phyloP scores from a whole-genome alignment of 2,329 filamentous ascomycete genomes.

The Cercospora beticola region DNA sequence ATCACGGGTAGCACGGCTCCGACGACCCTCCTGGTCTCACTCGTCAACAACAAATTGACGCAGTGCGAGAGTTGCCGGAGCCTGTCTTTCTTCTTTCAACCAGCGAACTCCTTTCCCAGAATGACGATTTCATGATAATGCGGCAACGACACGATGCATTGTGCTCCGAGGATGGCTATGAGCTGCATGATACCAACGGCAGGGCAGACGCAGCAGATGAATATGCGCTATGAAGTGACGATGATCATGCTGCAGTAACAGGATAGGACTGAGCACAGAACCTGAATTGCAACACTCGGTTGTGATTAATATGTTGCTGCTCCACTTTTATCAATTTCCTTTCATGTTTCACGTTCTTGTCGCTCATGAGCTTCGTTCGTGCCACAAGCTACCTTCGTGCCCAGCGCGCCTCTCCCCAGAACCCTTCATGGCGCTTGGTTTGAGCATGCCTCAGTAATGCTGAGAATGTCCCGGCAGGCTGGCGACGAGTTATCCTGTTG shows the following conservation, averaged over 20 bases:
- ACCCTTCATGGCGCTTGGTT: background rate
- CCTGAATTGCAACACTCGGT: background rate
- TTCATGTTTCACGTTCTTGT: background rate
- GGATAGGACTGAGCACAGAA: background rate
- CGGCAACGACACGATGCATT: conserved; percentile 13
- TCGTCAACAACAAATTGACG: background rate
- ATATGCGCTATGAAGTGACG: conserved; percentile 15
- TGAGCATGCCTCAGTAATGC: background rate
- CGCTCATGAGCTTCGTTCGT: background rate
- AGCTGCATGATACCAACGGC: conserved; percentile 20
- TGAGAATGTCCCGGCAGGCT: background rate
- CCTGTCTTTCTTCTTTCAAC: background rate
- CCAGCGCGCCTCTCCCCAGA: background rate
- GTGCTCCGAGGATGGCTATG: conserved; percentile 1
- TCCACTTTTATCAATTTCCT: background rate
- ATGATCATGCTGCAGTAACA: background rate
- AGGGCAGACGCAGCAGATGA: conserved; percentile 11
- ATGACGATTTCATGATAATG: conserved; percentile 13
- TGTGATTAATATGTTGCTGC: background rate
- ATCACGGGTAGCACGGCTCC: conserved; percentile 1
- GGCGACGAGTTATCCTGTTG: background rate
- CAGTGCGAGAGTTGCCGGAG: background rate
- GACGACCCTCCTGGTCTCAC: background rate
- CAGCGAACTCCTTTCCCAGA: background rate
- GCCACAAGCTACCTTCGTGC: background rate